These are phyloP conservation scores for Mucor circinelloides DNA, from an alignment of 371 early-diverging fungal genomes.

Conservation along the genomic window DNA sequence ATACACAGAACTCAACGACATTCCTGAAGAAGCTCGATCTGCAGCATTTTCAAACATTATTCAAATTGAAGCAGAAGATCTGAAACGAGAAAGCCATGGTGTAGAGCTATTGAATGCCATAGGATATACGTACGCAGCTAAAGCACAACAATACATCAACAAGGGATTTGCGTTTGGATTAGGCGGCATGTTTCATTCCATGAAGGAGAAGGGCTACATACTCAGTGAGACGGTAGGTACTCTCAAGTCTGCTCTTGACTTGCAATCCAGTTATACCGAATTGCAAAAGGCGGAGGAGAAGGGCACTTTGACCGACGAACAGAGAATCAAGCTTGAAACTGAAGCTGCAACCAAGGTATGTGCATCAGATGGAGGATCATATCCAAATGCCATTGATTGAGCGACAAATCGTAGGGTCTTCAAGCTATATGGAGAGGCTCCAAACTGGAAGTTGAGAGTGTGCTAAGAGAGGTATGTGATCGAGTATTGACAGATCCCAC, in stretches of 20 bases:
- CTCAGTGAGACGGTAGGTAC: slow-evolving; percentile 90
- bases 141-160: slow-evolving; percentile 85
- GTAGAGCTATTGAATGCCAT: slow-evolving; percentile 92
- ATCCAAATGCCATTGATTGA: background rate
- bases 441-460: slow-evolving; percentile 91
- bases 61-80: slow-evolving; percentile 81
- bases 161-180: slow-evolving; percentile 74
- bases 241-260: slow-evolving; percentile 85
- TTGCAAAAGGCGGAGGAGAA: slow-evolving; percentile 88
- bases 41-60: slow-evolving; percentile 71
- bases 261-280: slow-evolving; percentile 86
- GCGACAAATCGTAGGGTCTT: slow-evolving; percentile 59
- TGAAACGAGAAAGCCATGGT: slow-evolving; percentile 90
- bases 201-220: slow-evolving; percentile 83
- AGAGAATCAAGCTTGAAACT: slow-evolving; percentile 68
- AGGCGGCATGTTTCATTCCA: slow-evolving; percentile 67
- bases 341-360: slow-evolving; percentile 72
- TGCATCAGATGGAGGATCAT: background rate
- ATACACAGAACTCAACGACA: slow-evolving; percentile 72
- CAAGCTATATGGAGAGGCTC: slow-evolving; percentile 94
- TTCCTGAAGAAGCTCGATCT: slow-evolving; percentile 24
- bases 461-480: slow-evolving; percentile 91
- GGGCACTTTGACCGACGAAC: slow-evolving; percentile 63
- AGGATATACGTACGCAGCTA: slow-evolving; percentile 86
- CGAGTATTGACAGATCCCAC: slow-evolving; percentile 70